A percentile compares a stretch with the other conserved stretches of the same genome.
Evolutionary conservation across 2,329 filamentous ascomycete genomes (phyloP).

Genomic region (Furcasterigmium furcatum): DNA sequence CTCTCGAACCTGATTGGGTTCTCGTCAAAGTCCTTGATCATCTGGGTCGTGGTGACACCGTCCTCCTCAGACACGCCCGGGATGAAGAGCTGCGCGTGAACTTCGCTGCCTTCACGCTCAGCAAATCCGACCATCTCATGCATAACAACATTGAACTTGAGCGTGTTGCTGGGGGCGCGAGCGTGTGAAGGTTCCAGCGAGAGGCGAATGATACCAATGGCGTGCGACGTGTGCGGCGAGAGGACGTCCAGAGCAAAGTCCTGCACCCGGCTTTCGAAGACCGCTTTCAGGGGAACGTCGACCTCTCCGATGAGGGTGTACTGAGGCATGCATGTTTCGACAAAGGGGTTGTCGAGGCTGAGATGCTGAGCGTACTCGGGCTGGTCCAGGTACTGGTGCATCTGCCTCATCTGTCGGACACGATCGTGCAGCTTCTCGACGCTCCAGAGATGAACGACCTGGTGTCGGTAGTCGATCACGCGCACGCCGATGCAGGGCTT

Average conservation of each 20-base stretch:
- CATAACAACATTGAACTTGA: conserved; percentile 99
- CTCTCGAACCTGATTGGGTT: conserved; percentile 91
- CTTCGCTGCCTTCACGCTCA: conserved; percentile 90
- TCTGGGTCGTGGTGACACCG: conserved; percentile 90
- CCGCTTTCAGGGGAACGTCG: conserved; percentile 86
- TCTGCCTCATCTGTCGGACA: conserved; percentile 88
- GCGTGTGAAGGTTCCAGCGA: conserved; percentile 92
- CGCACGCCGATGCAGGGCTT: conserved; percentile 91
- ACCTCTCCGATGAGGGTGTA: conserved; percentile 92
- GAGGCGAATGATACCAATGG: conserved; percentile 85
- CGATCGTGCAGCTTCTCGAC: conserved; percentile 86
- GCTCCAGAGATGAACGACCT: conserved; percentile 89
- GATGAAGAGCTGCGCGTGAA: conserved; percentile 96
- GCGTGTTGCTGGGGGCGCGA: conserved; percentile 82
- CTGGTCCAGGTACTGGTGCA: conserved; percentile 94
- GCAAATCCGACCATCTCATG: conserved; percentile 93
- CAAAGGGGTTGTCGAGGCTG: conserved; percentile 88
- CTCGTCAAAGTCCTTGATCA: conserved; percentile 93
- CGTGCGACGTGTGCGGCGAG: conserved; percentile 88
- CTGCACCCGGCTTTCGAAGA: conserved; percentile 92
- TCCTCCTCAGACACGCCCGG: conserved; percentile 86
- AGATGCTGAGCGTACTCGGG: conserved; percentile 94
- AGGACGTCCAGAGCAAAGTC: conserved; percentile 89
- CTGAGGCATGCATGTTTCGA: conserved; percentile 84
- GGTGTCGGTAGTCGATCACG: conserved; percentile 85